Base-by-base conservation (phyloP, 352 stramenopile genomes). In the Pythium guiyangense region DNA sequence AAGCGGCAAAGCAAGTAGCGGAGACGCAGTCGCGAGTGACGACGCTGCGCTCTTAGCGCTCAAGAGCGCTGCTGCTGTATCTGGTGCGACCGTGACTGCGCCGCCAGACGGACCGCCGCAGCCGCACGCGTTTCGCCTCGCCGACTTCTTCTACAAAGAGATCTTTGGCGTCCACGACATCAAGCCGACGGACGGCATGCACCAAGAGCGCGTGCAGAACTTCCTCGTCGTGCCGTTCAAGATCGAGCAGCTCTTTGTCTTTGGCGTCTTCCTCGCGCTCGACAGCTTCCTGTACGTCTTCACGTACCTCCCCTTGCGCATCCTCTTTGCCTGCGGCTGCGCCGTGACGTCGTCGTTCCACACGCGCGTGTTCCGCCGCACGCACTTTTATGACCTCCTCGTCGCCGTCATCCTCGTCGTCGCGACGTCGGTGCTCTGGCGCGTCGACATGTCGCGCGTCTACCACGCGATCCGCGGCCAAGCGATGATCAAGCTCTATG, bases 391-490 rank as follows among this genome's bases (percentile, higher is more conserved):
- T 66, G 91, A 98, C 60, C 75, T 97, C 44, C 90, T 98, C 85
- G 87, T 95, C 20, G 86, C 74, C 2, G 69, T 90, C 1, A 94
- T 96, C 22, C 70, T 98, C 35, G 60, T 74, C 2, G 75, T 96
- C 5, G 78, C 79, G n/a, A 91, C 86, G 10, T 69, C 51, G 4
- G 71, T 90, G 31, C 64, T 98, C 12, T 77, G 76, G 49, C 77
- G 86, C 6, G 88, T 99, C 22, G 96, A 97, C 47, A 98, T 99
- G 75, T 97, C 90, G 20, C 87, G 94, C n/a, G 84, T 99, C 1
- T 99, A 99, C 78, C 97, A 99, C 74, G 97, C 94, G 63, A 99
- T 99, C 66, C 81, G 96, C 18, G 92, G 92, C n/a, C 95, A 98
- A 66, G 90, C 90, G 17, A 98, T 98, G 87, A 97, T 99, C 57